Evolutionary conservation across 2,329 filamentous ascomycete species (phyloP).

Genomic region (Onygenales sp.): DNA sequence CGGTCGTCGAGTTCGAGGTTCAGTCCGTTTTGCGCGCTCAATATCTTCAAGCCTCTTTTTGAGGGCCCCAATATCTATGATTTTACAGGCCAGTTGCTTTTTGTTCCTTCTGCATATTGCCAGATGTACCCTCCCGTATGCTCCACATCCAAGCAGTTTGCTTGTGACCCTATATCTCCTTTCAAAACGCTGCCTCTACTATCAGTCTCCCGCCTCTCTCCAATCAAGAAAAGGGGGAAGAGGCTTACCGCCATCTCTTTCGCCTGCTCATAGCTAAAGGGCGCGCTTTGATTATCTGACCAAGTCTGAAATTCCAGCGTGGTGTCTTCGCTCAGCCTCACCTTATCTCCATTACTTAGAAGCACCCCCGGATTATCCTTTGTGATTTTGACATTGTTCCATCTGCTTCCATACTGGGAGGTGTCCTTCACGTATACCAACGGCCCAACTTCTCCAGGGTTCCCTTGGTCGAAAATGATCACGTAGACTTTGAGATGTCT

Average conservation of each 20-base stretch:
- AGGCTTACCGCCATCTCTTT: constrained; percentile 26
- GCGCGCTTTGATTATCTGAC: background rate
- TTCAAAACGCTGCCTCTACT: constrained; percentile 20
- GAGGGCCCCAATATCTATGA: constrained; percentile 29
- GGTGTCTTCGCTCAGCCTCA: constrained; percentile 4
- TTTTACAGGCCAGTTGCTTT: constrained; percentile 37
- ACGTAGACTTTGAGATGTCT: constrained; percentile 35
- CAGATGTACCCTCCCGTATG: constrained; percentile 35
- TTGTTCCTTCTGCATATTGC: constrained; percentile 24
- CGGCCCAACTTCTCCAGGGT: constrained; percentile 25
- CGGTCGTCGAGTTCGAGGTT: constrained; percentile 4
- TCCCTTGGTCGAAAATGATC: constrained; percentile 31
- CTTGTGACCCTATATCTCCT: constrained; percentile 27
- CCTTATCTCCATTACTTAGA: constrained; percentile 21
- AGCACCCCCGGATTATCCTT: constrained; percentile 7
- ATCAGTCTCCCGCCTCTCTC: background rate
- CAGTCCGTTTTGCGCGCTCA: constrained; percentile 1
- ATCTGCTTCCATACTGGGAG: constrained; percentile 32
- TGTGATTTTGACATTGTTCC: constrained; percentile 20
- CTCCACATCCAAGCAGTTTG: constrained; percentile 32
- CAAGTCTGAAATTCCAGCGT: constrained; percentile 5
- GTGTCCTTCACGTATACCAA: constrained; percentile 36
- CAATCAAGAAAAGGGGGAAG: background rate
- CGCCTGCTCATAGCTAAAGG: constrained; percentile 20
- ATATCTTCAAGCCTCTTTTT: constrained; percentile 9